Evolutionary conservation across 2,329 filamentous ascomycete species (phyloP).

Genomic region (Apiospora sp.): DNA sequence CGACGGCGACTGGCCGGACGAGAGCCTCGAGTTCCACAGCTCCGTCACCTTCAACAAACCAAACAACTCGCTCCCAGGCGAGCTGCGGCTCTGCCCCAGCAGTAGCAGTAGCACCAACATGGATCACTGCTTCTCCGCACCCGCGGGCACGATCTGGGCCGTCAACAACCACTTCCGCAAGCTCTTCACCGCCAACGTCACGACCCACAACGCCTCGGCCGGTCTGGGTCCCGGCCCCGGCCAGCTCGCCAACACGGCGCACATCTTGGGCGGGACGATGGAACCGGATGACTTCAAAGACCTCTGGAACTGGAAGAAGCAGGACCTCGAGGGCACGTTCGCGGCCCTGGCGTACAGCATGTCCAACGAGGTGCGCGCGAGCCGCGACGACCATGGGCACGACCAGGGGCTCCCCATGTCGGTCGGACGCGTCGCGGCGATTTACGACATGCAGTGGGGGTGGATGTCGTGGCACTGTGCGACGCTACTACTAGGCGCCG

Average conservation of each 20-base stretch:
- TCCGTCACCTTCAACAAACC: neutral
- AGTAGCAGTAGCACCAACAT: neutral
- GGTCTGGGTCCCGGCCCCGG: neutral
- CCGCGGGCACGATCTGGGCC: neutral
- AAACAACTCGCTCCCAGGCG: neutral
- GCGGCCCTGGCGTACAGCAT: slow-evolving; percentile 13
- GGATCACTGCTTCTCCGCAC: neutral
- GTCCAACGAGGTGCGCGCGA: neutral
- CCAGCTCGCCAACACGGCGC: neutral
- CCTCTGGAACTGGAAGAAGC: neutral
- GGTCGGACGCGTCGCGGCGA: neutral
- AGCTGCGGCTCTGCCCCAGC: neutral
- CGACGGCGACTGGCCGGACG: neutral
- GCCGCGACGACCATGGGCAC: neutral
- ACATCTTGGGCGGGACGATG: neutral
- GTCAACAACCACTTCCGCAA: neutral
- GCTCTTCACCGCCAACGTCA: neutral
- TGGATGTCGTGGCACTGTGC: neutral
- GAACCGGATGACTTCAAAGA: slow-evolving; percentile 8
- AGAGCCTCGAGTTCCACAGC: neutral
- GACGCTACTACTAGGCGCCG: neutral
- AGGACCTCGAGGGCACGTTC: neutral
- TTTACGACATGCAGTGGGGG: neutral
- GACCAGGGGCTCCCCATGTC: neutral
- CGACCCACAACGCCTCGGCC: neutral